A percentile compares a stretch with the other conserved stretches of the same genome.
phyloP scores from a whole-genome alignment of 176 grass and related monocot genomes.

The Oryza longistaminata region DNA sequence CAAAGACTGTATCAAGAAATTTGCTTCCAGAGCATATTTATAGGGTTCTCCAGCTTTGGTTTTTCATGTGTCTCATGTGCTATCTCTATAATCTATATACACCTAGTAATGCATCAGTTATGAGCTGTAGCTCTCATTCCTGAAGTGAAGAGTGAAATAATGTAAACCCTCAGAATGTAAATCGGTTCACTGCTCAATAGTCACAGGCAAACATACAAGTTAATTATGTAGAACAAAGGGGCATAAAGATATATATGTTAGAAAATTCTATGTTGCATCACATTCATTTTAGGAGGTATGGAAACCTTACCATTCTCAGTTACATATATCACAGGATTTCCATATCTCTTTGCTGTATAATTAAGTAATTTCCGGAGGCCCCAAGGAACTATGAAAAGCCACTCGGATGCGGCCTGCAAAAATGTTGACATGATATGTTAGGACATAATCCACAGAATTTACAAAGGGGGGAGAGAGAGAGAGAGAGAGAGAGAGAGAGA shows the following conservation, averaged over 20 bases:
- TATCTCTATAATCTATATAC: not conserved
- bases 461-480: not conserved
- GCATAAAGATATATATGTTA: not conserved
- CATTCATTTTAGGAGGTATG: constrained; percentile 18
- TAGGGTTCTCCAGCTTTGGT: not conserved
- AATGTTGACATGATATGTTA: constrained; percentile 39
- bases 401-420: constrained; percentile 88
- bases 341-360: constrained; percentile 66
- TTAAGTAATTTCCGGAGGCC: constrained; percentile 72
- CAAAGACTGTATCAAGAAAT: constrained; percentile 2
- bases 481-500: not conserved
- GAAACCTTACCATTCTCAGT: constrained; percentile 87
- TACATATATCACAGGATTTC: constrained; percentile 70
- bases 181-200: not conserved
- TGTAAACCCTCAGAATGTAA: not conserved
- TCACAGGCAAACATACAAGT: not conserved
- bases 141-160: not conserved
- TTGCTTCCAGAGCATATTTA: not conserved
- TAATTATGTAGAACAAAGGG: not conserved
- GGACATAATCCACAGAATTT: not conserved
- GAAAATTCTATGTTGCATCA: not conserved
- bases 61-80: not conserved
- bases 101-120: not conserved
- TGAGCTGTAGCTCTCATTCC: not conserved
- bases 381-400: constrained; percentile 98